phyloP scores from a whole-genome alignment of 805 yeast genomes.

The Yamadazyma sp. region DNA sequence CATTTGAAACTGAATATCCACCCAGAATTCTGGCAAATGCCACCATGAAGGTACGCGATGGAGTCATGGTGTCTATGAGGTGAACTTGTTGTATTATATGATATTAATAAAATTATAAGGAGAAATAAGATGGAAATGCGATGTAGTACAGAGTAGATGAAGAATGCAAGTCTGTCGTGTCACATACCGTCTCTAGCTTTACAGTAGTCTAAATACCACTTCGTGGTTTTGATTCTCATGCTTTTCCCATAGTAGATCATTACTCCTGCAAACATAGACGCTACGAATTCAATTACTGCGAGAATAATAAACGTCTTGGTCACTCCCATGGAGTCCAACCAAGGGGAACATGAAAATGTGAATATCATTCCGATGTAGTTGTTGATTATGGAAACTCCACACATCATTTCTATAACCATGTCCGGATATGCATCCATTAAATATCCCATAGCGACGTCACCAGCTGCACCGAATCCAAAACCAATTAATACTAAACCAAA shows the following conservation, averaged over 20 bases:
- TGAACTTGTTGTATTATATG: too few relatives aligned
- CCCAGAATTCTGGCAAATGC: conserved; percentile 30
- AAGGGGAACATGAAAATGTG: conserved; percentile 40
- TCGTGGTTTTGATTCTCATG: conserved; percentile 33
- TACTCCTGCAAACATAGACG: conserved; percentile 31
- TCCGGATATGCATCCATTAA: conserved; percentile 43
- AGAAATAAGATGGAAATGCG: too few relatives aligned
- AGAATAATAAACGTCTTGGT: conserved; percentile 36
- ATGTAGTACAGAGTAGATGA: too few relatives aligned
- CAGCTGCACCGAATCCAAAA: conserved; percentile 39
- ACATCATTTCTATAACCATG: conserved; percentile 41
- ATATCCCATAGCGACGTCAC: conserved; percentile 40
- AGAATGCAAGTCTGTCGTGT: not conserved
- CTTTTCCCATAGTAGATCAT: conserved; percentile 34
- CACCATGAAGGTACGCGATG: conserved; percentile 28
- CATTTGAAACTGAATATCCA: conserved; percentile 27
- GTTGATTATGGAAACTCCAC: conserved; percentile 38
- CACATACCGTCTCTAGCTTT: conserved; percentile 22
- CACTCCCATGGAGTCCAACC: conserved; percentile 37
- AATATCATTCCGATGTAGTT: conserved; percentile 38
- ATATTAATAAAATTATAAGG: too few relatives aligned
- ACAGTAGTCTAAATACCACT: conserved; percentile 31
- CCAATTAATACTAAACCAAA: conserved; percentile 40
- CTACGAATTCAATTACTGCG: conserved; percentile 35
- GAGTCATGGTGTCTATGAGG: conserved; percentile 12